Evolutionary conservation across 1,139 yeast genomes (phyloP).

Genomic region (Taphrina wiesneri): DNA sequence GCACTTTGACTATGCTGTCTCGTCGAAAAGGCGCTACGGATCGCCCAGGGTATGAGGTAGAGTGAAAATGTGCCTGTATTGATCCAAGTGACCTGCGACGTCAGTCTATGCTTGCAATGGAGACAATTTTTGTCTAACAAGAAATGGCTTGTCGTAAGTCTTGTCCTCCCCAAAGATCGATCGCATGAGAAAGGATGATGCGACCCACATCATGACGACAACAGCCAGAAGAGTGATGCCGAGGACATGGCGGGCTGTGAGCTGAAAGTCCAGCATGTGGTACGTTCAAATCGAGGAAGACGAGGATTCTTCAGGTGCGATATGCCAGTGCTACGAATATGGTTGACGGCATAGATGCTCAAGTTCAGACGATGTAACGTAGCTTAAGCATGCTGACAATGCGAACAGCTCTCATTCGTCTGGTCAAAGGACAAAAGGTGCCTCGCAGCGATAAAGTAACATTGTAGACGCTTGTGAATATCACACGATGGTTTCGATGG

Average conservation of each 20-base stretch:
- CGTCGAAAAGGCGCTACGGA: conserved; percentile 24
- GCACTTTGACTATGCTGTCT: not conserved
- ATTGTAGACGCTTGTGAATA: not conserved
- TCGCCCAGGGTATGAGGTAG: conserved; percentile 63
- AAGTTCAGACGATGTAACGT: no score
- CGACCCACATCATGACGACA: conserved; percentile 41
- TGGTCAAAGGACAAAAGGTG: no score
- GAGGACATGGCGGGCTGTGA: conserved; percentile 33
- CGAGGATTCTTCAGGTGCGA: not conserved
- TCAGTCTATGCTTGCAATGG: conserved; percentile 58
- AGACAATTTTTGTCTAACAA: conserved; percentile 50
- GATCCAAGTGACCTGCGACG: conserved; percentile 90
- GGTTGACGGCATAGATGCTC: no score
- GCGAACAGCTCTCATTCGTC: no score
- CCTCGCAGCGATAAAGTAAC: no score
- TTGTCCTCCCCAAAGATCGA: conserved; percentile 43
- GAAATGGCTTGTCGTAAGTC: conserved; percentile 83
- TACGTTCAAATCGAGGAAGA: no score
- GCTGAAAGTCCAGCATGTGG: conserved; percentile 9
- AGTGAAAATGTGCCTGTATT: conserved; percentile 82
- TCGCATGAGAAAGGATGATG: conserved; percentile 40
- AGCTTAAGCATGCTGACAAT: no score
- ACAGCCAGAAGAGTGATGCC: conserved; percentile 39
- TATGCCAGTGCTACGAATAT: not conserved
- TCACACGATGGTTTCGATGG: not conserved